Base-by-base conservation (phyloP, 345 rosid species). In the Lumnitzera racemosa region DNA sequence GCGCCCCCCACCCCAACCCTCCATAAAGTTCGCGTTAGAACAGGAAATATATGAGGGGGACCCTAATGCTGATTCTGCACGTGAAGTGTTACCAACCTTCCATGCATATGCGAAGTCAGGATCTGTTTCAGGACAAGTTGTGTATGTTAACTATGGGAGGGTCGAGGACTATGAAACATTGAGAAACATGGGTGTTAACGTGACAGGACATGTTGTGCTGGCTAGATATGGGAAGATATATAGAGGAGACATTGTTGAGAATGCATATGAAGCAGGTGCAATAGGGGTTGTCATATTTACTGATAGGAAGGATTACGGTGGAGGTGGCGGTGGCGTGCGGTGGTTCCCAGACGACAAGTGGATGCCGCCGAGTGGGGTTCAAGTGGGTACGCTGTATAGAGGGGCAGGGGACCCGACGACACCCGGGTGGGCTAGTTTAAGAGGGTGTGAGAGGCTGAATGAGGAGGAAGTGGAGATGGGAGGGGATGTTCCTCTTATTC, bases 361-460 rank as follows among this genome's bases (percentile, higher is more conserved):
- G 96, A 81, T 88, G 88, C 96, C 96, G 0, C 96, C 96, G 9
- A 88, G 81, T 48, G 96, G 94, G 2, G 96, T 86, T 25, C 96
- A 88, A 72, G 89, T 91, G 53, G 98, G 94, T 27, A 46, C 94
- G 12, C 85, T 86, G 49, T 84, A 76, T 57, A 74, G 64, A 4
- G 88, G 83, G 13, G 52, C 60, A 0, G 97, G 97, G 0, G 96
- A 88, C 63, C 96, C 94, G 2, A 83, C 81, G 0, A 90, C 97
- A 4, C 96, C 97, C 1, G 94, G 94, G 53, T 90, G 96, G 97
- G 70, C 97, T 2, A 88, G 96, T 49, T 74, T 49, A 0, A 73
- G 58, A 31, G 90, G 82, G 23, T 83, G 97, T 48, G 96, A 90
- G 79, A 85, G 97, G 79, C 15, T 88, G 12, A 67, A 82, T 0